Percentiles rank a stretch among this genome's conserved stretches.
phyloP scores from a whole-genome alignment of 768 basidiomycete species.

The Phaffia tasmanica region DNA sequence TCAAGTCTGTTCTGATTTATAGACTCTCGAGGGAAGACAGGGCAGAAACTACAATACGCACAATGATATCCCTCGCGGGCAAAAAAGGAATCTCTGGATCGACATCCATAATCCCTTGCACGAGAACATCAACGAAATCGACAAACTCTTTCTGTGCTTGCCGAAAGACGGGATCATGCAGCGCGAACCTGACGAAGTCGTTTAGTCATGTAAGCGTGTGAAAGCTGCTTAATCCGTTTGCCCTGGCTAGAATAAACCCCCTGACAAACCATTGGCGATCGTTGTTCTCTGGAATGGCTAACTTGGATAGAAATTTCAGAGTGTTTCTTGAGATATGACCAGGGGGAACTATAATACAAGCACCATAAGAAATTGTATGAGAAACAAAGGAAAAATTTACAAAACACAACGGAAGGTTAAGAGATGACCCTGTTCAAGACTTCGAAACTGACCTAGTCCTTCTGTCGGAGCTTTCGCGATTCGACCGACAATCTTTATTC shows the following conservation, averaged over 20 bases:
- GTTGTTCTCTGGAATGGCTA: constrained; percentile 66
- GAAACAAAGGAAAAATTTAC: neutral
- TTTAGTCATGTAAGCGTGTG: neutral
- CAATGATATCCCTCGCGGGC: constrained; percentile 59
- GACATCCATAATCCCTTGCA: constrained; percentile 53
- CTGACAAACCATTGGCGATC: constrained; percentile 74
- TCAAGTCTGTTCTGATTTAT: too few relatives aligned
- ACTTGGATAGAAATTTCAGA: constrained; percentile 58
- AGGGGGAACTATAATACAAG: constrained; percentile 1
- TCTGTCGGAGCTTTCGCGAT: constrained; percentile 16
- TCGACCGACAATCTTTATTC: neutral
- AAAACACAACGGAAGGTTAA: neutral
- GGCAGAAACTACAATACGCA: constrained; percentile 23
- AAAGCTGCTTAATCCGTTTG: neutral
- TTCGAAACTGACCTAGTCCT: constrained; percentile 12
- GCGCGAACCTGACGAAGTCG: neutral
- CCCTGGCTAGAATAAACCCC: constrained; percentile 36
- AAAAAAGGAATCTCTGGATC: constrained; percentile 77
- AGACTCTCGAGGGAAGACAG: too few relatives aligned
- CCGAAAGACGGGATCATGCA: neutral
- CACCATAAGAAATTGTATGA: neutral
- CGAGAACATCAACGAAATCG: constrained; percentile 63
- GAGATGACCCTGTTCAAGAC: neutral
- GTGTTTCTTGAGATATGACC: constrained; percentile 70
- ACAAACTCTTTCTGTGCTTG: constrained; percentile 55